phyloP scores from a whole-genome alignment of 805 yeast species.

The Tetrapisispora taiwanensis region DNA sequence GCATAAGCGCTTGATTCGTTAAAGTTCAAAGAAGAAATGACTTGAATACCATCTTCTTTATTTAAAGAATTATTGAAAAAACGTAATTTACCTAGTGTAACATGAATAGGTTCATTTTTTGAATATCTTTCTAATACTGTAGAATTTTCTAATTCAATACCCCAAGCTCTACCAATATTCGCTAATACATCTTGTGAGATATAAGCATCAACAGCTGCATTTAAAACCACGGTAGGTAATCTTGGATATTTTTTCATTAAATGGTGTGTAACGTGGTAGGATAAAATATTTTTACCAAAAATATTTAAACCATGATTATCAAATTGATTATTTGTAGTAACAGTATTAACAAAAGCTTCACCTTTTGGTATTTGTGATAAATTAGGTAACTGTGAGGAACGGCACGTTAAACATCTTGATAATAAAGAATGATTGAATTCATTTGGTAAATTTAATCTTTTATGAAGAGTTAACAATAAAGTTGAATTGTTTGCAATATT shows the following conservation, averaged over 20 bases:
- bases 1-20: constrained; percentile 36
- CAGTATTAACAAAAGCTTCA: constrained; percentile 22
- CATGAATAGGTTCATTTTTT: constrained; percentile 55
- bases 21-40: constrained; percentile 32
- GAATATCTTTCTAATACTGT: constrained; percentile 56
- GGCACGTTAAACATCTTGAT: constrained; percentile 71
- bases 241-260: constrained; percentile 76
- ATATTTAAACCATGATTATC: constrained; percentile 71
- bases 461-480: constrained; percentile 65
- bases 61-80: constrained; percentile 28
- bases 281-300: constrained; percentile 72
- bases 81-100: constrained; percentile 62
- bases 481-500: constrained; percentile 52
- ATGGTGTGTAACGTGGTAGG: constrained; percentile 66
- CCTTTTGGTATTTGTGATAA: constrained; percentile 7
- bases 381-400: constrained; percentile 27
- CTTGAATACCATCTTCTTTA: constrained; percentile 42
- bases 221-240: constrained; percentile 69
- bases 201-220: constrained; percentile 66
- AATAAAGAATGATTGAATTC: constrained; percentile 52
- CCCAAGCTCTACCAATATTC: constrained; percentile 72
- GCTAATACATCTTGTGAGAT: constrained; percentile 57
- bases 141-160: constrained; percentile 67
- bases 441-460: constrained; percentile 58
- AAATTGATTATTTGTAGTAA: constrained; percentile 36